Conservation (phyloP, 768 basidiomycete genomes). For the Mycena epipterygia region DNA sequence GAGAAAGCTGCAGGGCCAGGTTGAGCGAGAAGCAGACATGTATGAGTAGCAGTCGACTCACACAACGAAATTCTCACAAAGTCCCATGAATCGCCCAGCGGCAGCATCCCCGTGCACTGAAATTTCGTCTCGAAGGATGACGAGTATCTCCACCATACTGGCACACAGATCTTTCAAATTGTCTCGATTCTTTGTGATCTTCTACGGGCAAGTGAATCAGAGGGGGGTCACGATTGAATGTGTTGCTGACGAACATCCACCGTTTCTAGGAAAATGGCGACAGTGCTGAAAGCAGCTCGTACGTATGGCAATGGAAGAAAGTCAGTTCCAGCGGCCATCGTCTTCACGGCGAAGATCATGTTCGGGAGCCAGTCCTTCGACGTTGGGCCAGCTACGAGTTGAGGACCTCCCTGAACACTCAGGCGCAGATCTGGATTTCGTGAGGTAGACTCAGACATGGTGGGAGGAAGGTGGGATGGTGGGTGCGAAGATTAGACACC, state of each 20-base stretch:
- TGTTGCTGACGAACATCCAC: background rate
- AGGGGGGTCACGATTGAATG: background rate
- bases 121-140: background rate
- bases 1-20: background rate
- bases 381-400: no score
- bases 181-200: constrained; percentile 12
- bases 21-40: background rate
- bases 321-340: constrained; percentile 9
- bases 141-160: constrained; percentile 7
- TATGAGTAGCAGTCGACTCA: background rate
- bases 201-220: background rate
- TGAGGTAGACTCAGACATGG: no score
- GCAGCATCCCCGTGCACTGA: background rate
- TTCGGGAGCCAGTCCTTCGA: constrained; percentile 16
- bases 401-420: no score
- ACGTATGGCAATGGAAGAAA: background rate
- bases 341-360: constrained; percentile 10
- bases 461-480: no score
- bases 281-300: constrained; percentile 3
- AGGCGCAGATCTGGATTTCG: no score
- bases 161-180: constrained; percentile 6
- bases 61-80: background rate
- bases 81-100: background rate
- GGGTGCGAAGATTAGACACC: no score
- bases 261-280: constrained; percentile 12